A percentile compares a stretch with the other conserved stretches of the same genome.
Evolutionary conservation across 352 stramenopile species (phyloP).

Genomic region (Aphanomyces euteiches): DNA sequence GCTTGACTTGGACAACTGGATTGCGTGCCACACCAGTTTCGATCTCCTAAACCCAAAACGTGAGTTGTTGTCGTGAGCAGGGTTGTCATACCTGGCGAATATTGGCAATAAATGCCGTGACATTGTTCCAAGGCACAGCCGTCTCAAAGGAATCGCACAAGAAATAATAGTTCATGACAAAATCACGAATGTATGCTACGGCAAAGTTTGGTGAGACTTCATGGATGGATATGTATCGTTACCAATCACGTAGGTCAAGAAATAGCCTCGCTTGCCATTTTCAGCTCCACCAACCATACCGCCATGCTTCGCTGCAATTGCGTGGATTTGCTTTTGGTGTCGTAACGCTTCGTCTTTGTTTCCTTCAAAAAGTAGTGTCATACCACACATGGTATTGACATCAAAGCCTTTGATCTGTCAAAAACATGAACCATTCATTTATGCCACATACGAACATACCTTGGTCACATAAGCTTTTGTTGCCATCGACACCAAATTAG

Average conservation of each 20-base stretch:
- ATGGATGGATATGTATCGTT: not conserved
- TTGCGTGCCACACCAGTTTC: constrained; percentile 38
- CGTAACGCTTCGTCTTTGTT: constrained; percentile 43
- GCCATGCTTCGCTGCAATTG: constrained; percentile 67
- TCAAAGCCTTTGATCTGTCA: constrained; percentile 60
- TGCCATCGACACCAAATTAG: constrained; percentile 59
- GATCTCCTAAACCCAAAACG: constrained; percentile 37
- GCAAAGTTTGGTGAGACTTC: not conserved
- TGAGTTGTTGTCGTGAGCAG: too few species aligned
- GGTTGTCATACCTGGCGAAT: constrained; percentile 35
- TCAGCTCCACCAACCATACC: constrained; percentile 79
- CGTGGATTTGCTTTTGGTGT: constrained; percentile 55
- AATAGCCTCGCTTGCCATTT: constrained; percentile 88
- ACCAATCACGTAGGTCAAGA: constrained; percentile 92
- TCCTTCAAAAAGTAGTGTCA: constrained; percentile 86
- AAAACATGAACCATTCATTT: not conserved
- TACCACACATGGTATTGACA: constrained; percentile 72
- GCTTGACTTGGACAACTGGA: constrained; percentile 56
- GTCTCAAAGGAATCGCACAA: constrained; percentile 91
- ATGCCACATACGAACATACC: not conserved
- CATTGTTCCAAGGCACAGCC: constrained; percentile 68
- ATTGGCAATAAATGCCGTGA: constrained; percentile 50
- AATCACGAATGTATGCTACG: constrained; percentile 88
- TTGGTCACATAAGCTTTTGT: constrained; percentile 85
- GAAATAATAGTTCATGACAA: constrained; percentile 90